Evolutionary conservation across 2,329 filamentous ascomycete genomes (phyloP), one percentile per base, ranked within the genome.

Genomic region (Ceratocystiopsis brevicomis): DNA sequence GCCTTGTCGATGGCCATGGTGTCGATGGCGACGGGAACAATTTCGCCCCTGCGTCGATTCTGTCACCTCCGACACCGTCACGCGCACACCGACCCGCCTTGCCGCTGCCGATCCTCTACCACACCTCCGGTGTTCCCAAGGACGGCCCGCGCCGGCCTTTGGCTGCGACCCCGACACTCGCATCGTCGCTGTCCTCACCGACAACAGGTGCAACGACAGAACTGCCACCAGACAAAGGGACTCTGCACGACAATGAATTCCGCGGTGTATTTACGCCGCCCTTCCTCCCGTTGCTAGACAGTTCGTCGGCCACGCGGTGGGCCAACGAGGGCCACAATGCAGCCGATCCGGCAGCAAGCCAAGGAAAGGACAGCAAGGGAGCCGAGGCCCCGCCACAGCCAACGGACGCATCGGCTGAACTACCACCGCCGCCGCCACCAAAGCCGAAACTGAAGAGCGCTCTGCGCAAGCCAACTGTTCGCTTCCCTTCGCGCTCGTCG

Each of bases 251-350:
- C 50, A 60, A 61, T 53, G 73, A 77, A 50, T 69, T 79, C 49
- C 67, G 68, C 49, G 74, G 74, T 47, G 58, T 79, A 46, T 78
- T 79, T 53, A 77, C 69, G 34, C 75, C 74, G 25, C 68, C 61
- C 48, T 79, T 71, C 52, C 64, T 80, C 44, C 73, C 74, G 38
- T 61, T 79, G 44, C 66, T 79, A 44, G 74, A 76, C 50, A 62
- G 63, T 48, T 51, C 40, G n/a, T 44, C 47, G 41, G 19, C 16
- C 38, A 1, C 36, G 15, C 36, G 37, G 38, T 9, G 25, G 25
- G 6, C 32, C 3, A 38, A 33, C 33, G 16, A 53, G 39, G 53
- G 60, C 9, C 25, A 40, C 34, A 17, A 36, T 17, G 16, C 19
- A 12, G 39, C 30, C 16, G 43, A 13, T 15, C 8, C 36, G 13